Evolutionary conservation across 148 eudicot genomes (phyloP), one percentile per base, ranked within the genome.

Genomic region (Diospyros kaki): DNA sequence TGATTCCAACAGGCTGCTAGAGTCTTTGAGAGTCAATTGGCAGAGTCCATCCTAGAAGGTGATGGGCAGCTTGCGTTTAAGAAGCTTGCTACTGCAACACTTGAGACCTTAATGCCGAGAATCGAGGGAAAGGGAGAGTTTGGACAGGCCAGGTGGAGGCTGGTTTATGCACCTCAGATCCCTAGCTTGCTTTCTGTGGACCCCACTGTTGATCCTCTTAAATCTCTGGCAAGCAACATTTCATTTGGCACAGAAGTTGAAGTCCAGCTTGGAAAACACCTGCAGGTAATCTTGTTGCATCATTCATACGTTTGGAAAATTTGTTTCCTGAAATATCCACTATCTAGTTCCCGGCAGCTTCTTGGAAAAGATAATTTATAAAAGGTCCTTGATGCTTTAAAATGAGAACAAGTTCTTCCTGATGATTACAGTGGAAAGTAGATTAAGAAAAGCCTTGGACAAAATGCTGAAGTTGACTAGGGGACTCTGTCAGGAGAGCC

Each of bases 111-210:
- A 76, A 96, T 96, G 99, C 99, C 99, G 69, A 89, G 90, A 83
- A 93, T 96, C 61, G 99, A 96, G 76, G 99, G 98, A 70, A 96
- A 91, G 79, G 98, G 99, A 64, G 98, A 93, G 80, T 91, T 96
- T 78, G 97, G 98, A 78, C 99, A 96, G 71, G 99, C 99, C 66
- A 83, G 99, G 79, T 96, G 99, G 99, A 87, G 99, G 88, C 94
- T 93, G 5, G 99, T 96, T 74, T 93, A 93, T 79, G 93, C 99
- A 48, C 99, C 99, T 15, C 98, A 91, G 85, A 96, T 96, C 74
- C 98, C 99, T 17, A 96, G 89, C 77, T 83, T 96, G 79, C 89
- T 96, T 58, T 88, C 99, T n/a, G 95, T 96, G 62, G 99, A 96
- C 75, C 99, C 99, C 54, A 87, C 91, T 1, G 90, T 87, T 45